These are phyloP conservation scores for Lithospermum erythrorhizon DNA, from an alignment of 257 asterid genomes.

Conservation along the genomic window DNA sequence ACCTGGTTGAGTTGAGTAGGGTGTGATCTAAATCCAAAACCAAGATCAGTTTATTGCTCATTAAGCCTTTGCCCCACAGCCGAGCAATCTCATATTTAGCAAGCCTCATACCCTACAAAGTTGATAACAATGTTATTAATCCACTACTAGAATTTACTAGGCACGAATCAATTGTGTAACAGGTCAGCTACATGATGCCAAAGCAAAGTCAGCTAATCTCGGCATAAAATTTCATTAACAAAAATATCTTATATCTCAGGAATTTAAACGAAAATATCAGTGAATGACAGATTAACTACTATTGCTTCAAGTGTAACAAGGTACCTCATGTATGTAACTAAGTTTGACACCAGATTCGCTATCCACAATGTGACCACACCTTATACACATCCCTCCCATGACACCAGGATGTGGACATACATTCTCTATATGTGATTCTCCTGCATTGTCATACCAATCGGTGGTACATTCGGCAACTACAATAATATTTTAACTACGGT, in stretches of 20 bases:
- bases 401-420: constrained; percentile 72
- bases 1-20: constrained; percentile 59
- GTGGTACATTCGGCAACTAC: constrained; percentile 3
- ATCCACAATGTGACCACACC: constrained; percentile 59
- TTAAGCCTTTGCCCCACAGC: constrained; percentile 58
- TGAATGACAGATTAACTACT: background rate
- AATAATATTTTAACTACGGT: no score
- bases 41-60: constrained; percentile 47
- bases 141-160: background rate
- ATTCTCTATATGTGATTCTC: constrained; percentile 16
- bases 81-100: constrained; percentile 54
- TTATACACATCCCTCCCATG: constrained; percentile 77
- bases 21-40: constrained; percentile 94
- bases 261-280: background rate
- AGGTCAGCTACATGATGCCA: no score
- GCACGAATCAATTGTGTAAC: background rate
- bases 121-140: background rate
- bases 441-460: constrained; percentile 6
- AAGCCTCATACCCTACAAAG: constrained; percentile 65
- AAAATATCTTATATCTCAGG: constrained; percentile 3
- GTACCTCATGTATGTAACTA: constrained; percentile 81
- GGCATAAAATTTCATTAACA: background rate
- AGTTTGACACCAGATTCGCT: constrained; percentile 71
- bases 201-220: background rate
- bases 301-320: constrained; percentile 1